phyloP scores from a whole-genome alignment of 2,329 filamentous ascomycete genomes.

The Cercospora brassicicola region DNA sequence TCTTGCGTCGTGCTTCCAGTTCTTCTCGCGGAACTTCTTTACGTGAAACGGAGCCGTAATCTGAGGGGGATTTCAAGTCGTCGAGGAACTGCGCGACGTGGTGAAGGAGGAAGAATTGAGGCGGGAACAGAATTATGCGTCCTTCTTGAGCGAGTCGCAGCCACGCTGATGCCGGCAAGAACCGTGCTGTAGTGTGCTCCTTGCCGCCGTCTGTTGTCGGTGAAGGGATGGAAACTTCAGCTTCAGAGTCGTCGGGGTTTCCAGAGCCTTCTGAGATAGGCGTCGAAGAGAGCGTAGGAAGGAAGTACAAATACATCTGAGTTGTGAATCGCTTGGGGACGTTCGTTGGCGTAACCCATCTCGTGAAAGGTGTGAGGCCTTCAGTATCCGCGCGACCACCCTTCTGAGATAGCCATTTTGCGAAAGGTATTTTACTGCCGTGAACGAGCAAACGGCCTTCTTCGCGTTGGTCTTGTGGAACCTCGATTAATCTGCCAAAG shows the following conservation, averaged over 20 bases:
- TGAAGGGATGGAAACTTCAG: constrained; percentile 62
- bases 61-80: constrained; percentile 32
- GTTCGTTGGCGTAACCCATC: constrained; percentile 81
- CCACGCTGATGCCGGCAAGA: constrained; percentile 70
- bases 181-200: constrained; percentile 73
- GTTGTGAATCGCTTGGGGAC: constrained; percentile 80
- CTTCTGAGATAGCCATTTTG: constrained; percentile 60
- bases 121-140: constrained; percentile 82
- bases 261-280: constrained; percentile 27
- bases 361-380: constrained; percentile 75
- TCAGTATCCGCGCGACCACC: constrained; percentile 66
- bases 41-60: constrained; percentile 34
- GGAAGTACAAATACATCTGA: constrained; percentile 94
- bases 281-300: constrained; percentile 56
- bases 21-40: constrained; percentile 36
- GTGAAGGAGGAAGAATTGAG: constrained; percentile 74
- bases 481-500: constrained; percentile 59
- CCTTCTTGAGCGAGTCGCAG: constrained; percentile 62
- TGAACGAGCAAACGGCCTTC: constrained; percentile 69
- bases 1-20: constrained; percentile 53
- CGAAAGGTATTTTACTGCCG: constrained; percentile 63
- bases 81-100: constrained; percentile 45
- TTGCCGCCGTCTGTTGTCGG: constrained; percentile 70
- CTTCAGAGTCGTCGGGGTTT: constrained; percentile 33
- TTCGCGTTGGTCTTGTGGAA: constrained; percentile 62